phyloP scores from a whole-genome alignment of 2,329 filamentous ascomycete genomes.

The Nemania bipapillata region DNA sequence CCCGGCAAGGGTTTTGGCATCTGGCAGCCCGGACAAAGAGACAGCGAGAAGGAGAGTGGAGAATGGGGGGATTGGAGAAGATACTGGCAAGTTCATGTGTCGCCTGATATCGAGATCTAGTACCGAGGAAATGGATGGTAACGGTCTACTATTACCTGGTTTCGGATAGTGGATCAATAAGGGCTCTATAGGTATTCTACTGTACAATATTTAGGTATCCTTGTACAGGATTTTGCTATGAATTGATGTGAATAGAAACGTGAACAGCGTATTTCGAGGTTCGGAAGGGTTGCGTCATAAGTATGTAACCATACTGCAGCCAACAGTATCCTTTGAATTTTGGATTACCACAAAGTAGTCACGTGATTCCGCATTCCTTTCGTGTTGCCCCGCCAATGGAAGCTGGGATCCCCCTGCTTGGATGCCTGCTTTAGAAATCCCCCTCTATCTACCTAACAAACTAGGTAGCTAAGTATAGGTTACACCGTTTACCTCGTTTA shows the following conservation, averaged over 20 bases:
- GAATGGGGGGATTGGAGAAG: conserved; percentile 57
- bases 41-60: conserved; percentile 43
- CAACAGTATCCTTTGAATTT: neutral
- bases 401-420: neutral
- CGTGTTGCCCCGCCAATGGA: conserved; percentile 67
- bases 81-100: conserved; percentile 51
- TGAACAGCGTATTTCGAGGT: neutral
- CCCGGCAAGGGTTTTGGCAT: conserved; percentile 49
- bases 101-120: conserved; percentile 33
- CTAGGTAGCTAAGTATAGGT: neutral
- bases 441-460: conserved; percentile 44
- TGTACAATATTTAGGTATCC: neutral
- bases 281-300: neutral
- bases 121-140: neutral
- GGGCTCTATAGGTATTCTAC: conserved; percentile 9
- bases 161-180: neutral
- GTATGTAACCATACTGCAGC: neutral
- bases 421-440: conserved; percentile 32
- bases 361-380: conserved; percentile 62
- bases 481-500: neutral
- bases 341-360: conserved; percentile 46
- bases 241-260: no score
- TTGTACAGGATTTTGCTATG: neutral
- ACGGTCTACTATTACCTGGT: neutral
- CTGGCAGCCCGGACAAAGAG: conserved; percentile 52